A percentile compares a stretch with the other conserved stretches of the same genome.
Evolutionary conservation across 2,329 filamentous ascomycete species (phyloP).

Genomic region (Pleomassaria siparia): DNA sequence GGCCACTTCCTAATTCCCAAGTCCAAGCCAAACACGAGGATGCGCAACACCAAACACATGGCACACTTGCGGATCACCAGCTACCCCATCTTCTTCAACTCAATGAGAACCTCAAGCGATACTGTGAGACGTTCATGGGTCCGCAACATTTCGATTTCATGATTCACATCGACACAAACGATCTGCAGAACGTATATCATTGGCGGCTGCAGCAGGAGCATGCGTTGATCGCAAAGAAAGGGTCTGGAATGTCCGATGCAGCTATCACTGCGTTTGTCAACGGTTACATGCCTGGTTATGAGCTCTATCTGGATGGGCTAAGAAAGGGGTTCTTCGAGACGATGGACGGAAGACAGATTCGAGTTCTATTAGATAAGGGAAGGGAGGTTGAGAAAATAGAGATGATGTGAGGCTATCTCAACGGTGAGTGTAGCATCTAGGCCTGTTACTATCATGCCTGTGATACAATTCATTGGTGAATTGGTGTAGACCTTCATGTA

Average conservation of each 20-base stretch:
- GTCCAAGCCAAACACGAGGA: constrained; percentile 58
- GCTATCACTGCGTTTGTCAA: constrained; percentile 76
- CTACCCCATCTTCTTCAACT: constrained; percentile 59
- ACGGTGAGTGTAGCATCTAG: too few species aligned
- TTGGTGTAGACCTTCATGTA: too few species aligned
- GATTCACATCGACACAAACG: constrained; percentile 70
- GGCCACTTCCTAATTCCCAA: constrained; percentile 59
- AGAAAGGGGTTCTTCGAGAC: constrained; percentile 51
- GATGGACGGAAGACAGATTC: constrained; percentile 51
- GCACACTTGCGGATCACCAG: constrained; percentile 56
- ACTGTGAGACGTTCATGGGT: constrained; percentile 50
- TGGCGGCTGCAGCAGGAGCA: constrained; percentile 84
- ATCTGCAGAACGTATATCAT: constrained; percentile 74
- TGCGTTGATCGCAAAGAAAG: constrained; percentile 65
- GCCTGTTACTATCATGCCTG: too few species aligned
- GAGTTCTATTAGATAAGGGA: constrained; percentile 53
- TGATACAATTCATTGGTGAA: too few species aligned
- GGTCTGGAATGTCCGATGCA: constrained; percentile 78
- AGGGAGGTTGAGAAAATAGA: constrained; percentile 46
- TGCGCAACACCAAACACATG: constrained; percentile 48
- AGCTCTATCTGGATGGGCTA: constrained; percentile 55
- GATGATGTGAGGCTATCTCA: constrained; percentile 19
- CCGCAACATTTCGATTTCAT: constrained; percentile 57
- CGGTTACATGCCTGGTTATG: constrained; percentile 60
- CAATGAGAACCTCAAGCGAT: constrained; percentile 59